phyloP scores from a whole-genome alignment of 1,284 basidiomycete genomes.

The Singerocomus inundabilis region DNA sequence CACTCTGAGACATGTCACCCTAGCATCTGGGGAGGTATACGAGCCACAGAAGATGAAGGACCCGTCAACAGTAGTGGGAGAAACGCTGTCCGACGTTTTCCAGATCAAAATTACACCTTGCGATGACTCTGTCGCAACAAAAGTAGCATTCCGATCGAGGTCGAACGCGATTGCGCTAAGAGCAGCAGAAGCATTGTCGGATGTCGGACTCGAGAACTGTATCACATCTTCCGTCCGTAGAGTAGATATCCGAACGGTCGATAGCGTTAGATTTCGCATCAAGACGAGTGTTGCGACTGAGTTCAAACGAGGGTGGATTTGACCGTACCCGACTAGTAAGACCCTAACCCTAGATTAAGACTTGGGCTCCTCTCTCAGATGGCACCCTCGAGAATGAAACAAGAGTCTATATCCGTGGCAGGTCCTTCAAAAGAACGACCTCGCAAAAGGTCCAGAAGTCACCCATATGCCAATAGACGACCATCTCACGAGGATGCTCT shows the following conservation, averaged over 20 bases:
- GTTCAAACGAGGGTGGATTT: not conserved
- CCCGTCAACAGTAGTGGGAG: slow-evolving; percentile 7
- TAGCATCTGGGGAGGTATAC: slow-evolving; percentile 25
- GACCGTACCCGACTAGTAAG: not conserved
- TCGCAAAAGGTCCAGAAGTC: slow-evolving; percentile 16
- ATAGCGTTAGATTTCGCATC: slow-evolving; percentile 34
- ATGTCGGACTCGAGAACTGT: slow-evolving; percentile 43
- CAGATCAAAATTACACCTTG: slow-evolving; percentile 62
- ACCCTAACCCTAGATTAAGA: slow-evolving; percentile 30
- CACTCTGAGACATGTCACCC: slow-evolving; percentile 63
- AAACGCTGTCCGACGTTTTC: slow-evolving; percentile 38
- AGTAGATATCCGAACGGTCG: slow-evolving; percentile 17
- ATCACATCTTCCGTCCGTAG: slow-evolving; percentile 34
- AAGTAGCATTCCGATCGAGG: slow-evolving; percentile 63
- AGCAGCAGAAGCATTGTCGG: slow-evolving; percentile 23
- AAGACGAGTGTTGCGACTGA: not conserved
- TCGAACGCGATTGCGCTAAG: slow-evolving; percentile 59
- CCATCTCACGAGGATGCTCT: slow-evolving; percentile 23
- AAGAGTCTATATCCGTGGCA: slow-evolving; percentile 1
- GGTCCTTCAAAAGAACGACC: slow-evolving; percentile 16
- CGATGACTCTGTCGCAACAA: slow-evolving; percentile 61
- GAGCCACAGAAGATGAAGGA: slow-evolving; percentile 32
- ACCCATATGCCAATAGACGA: slow-evolving; percentile 21
- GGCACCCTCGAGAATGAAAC: slow-evolving; percentile 16
- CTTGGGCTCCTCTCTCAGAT: slow-evolving; percentile 14